Evolutionary conservation across 2,329 filamentous ascomycete species (phyloP).

Genomic region (Ceratocystis smalleyi): DNA sequence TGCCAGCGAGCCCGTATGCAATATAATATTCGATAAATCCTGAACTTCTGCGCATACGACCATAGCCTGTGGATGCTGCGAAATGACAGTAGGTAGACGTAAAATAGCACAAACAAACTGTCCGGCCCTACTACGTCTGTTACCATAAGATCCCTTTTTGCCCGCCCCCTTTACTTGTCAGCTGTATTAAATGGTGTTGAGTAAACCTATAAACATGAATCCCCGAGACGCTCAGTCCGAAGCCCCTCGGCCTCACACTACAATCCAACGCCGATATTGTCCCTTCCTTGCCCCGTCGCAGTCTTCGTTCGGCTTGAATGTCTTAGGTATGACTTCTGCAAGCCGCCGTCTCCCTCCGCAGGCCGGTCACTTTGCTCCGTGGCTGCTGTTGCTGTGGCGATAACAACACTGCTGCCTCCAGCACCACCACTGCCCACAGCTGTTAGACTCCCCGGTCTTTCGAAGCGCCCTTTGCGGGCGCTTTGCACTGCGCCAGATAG

Average conservation of each 20-base stretch:
- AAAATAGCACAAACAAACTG: too few species aligned
- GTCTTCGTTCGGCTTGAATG: neutral
- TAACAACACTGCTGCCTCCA: neutral
- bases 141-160: too few species aligned
- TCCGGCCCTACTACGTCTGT: too few species aligned
- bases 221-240: neutral
- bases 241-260: neutral
- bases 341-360: neutral
- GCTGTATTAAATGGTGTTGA: neutral
- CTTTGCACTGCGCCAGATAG: neutral
- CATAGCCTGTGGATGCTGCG: too few species aligned
- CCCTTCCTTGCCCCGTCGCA: neutral
- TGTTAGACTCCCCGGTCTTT: slow-evolving; percentile 1
- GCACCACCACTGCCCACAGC: neutral
- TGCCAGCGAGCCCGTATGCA: too few species aligned
- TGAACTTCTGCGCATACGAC: too few species aligned
- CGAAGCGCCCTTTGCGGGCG: neutral
- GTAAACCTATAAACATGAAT: neutral
- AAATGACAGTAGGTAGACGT: too few species aligned
- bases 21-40: too few species aligned
- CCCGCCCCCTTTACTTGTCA: neutral
- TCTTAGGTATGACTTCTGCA: neutral
- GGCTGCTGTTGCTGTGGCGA: neutral
- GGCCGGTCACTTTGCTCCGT: neutral
- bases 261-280: neutral